Conservation (phyloP, 192 early-diverging fungal species). For the Coemansia sp. region DNA sequence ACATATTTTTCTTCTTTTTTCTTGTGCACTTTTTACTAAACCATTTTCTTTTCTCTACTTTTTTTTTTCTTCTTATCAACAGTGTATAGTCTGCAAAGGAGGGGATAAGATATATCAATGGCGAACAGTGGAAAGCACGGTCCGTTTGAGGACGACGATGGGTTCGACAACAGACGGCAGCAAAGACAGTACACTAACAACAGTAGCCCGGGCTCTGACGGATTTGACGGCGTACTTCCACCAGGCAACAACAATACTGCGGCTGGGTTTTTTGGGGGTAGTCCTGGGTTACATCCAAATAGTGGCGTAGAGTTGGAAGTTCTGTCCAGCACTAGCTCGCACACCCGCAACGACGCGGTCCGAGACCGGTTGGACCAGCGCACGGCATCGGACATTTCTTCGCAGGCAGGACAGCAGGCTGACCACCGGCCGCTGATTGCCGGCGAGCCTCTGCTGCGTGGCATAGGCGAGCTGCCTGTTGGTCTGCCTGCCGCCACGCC, state of each 20-base stretch:
- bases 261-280: constrained; percentile 35
- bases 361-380: constrained; percentile 49
- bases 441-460: constrained; percentile 41
- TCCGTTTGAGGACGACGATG: constrained; percentile 19
- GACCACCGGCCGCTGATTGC: constrained; percentile 49
- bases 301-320: constrained; percentile 54
- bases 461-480: constrained; percentile 37
- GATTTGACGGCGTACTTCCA: constrained; percentile 38
- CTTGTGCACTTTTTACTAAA: no score
- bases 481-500: constrained; percentile 4
- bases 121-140: not conserved
- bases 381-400: constrained; percentile 52
- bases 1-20: no score
- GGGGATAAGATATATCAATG: not conserved
- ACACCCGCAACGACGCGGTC: constrained; percentile 46
- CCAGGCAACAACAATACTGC: constrained; percentile 11
- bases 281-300: not conserved
- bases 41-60: constrained; percentile 1
- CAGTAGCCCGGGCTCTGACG: constrained; percentile 19
- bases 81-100: not conserved
- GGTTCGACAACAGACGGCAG: constrained; percentile 17
- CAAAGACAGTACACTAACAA: constrained; percentile 12
- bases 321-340: constrained; percentile 50
- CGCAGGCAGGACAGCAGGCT: constrained; percentile 30
- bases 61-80: not conserved